Conservation (phyloP, 169 alveolate species). For the Amoebophrya sp. region DNA sequence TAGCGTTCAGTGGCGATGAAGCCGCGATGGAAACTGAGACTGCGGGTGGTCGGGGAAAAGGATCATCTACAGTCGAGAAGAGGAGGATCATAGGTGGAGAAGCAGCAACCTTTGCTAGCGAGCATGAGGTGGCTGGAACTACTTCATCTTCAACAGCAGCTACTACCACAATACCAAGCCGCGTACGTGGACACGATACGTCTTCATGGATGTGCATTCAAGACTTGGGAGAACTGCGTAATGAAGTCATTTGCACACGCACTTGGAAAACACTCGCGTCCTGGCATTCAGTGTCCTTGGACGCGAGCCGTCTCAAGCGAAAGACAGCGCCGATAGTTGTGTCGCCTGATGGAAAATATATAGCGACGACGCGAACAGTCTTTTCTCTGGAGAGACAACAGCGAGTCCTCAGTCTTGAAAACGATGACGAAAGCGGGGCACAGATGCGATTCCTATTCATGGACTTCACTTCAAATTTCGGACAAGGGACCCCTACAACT, state of each 20-base stretch:
- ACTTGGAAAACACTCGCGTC: background rate
- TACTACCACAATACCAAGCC: too few species aligned
- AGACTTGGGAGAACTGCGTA: background rate
- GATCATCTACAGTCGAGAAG: background rate
- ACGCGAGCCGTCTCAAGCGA: background rate
- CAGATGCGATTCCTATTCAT: background rate
- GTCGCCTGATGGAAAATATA: background rate
- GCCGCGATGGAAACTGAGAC: too few species aligned
- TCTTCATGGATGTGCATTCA: background rate
- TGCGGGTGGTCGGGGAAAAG: too few species aligned
- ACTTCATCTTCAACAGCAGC: too few species aligned
- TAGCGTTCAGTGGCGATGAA: too few species aligned
- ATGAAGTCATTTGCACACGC: background rate
- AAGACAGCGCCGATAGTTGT: background rate
- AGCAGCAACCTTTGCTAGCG: too few species aligned
- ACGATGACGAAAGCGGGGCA: background rate
- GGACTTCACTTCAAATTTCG: background rate
- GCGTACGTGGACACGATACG: too few species aligned
- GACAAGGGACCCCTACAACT: background rate
- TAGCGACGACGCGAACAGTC: background rate
- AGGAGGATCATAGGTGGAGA: too few species aligned
- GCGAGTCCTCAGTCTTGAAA: background rate
- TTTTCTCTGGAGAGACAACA: background rate
- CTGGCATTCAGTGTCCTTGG: background rate
- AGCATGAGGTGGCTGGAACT: too few species aligned